These are phyloP conservation scores for Carallia brachiata DNA, from an alignment of 345 rosid genomes.

Conservation along the genomic window DNA sequence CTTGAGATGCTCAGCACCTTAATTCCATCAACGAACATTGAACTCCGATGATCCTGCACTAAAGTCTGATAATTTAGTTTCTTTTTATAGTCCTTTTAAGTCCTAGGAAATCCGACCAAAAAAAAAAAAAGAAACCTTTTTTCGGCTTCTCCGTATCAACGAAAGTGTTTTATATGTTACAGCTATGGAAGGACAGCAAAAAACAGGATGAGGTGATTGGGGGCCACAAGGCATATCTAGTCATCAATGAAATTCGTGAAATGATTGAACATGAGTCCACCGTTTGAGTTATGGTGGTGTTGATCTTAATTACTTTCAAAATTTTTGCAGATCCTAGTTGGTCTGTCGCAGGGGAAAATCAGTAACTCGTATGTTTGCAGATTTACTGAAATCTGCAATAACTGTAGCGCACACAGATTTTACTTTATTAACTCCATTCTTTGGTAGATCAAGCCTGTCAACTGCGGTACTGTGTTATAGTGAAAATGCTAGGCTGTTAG, in stretches of 20 bases:
- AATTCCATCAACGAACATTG: background rate
- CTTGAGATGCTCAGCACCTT: background rate
- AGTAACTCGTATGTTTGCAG: too few species aligned
- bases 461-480: too few species aligned
- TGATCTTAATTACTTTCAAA: too few species aligned
- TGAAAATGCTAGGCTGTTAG: too few species aligned
- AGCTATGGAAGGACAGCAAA: conserved; percentile 80
- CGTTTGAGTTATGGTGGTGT: conserved; percentile 8
- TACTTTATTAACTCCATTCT: too few species aligned
- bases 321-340: too few species aligned
- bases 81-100: background rate
- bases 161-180: conserved; percentile 11
- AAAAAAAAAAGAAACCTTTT: too few species aligned
- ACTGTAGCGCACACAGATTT: too few species aligned
- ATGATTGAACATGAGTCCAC: conserved; percentile 62
- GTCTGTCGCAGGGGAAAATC: too few species aligned
- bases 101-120: background rate
- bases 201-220: conserved; percentile 85
- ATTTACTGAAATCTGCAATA: too few species aligned
- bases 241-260: conserved; percentile 60
- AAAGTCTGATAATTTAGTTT: background rate
- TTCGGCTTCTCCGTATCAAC: background rate
- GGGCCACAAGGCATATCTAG: conserved; percentile 78
- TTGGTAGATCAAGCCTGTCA: too few species aligned
- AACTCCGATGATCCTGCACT: background rate